These are phyloP conservation scores for Globisporangium recalcitrans DNA, from an alignment of 352 stramenopile species.

Conservation along the genomic window DNA sequence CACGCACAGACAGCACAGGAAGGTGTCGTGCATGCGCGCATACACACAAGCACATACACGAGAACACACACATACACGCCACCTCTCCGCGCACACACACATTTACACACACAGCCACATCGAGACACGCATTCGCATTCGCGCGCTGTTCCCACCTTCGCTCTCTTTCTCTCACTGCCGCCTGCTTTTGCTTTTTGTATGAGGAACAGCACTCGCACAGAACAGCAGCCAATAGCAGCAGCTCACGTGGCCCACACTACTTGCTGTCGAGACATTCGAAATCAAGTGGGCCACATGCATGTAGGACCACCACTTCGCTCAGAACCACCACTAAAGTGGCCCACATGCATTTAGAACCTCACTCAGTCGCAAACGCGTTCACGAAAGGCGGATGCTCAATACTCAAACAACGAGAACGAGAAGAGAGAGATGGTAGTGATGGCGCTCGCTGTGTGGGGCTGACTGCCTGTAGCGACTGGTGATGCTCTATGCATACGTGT, in stretches of 20 bases:
- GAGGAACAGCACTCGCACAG: not conserved
- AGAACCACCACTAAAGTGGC: too few relatives aligned
- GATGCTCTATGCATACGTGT: not conserved
- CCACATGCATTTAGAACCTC: too few relatives aligned
- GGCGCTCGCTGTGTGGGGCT: not conserved
- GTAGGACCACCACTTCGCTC: too few relatives aligned
- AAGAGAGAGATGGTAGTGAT: not conserved
- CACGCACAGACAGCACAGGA: not conserved
- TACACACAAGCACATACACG: not conserved
- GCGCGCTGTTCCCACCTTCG: conserved; percentile 8
- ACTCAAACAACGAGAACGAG: conserved; percentile 5
- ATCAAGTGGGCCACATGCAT: conserved; percentile 1
- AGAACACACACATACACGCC: not conserved
- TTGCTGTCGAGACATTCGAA: not conserved
- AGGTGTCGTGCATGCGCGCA: not conserved
- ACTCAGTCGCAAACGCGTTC: not conserved
- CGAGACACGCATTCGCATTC: not conserved
- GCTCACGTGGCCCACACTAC: conserved; percentile 2
- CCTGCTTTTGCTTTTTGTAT: not conserved
- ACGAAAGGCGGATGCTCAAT: not conserved
- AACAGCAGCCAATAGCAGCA: not conserved
- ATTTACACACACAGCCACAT: not conserved
- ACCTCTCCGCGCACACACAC: not conserved
- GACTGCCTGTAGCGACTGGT: not conserved
- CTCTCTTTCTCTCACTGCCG: conserved; percentile 4